Evolutionary conservation across 225 moss, liverwort and hornwort genomes (phyloP).

Genomic region (Polytrichum commune): DNA sequence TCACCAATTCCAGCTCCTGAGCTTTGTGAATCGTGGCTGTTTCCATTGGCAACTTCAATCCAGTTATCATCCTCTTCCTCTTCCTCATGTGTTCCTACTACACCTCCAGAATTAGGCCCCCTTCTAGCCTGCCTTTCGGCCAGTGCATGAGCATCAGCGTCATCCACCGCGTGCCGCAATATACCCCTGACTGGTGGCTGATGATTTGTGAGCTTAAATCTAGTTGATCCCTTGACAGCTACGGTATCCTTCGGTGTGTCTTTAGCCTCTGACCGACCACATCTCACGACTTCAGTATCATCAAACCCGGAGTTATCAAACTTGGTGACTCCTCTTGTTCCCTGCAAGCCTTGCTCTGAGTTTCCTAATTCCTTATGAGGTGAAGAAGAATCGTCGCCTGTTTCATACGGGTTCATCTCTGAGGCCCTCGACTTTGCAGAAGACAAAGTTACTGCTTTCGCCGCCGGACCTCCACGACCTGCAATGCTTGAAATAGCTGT

Average conservation of each 20-base stretch:
- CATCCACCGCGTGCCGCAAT: constrained; percentile 7
- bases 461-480: constrained; percentile 2
- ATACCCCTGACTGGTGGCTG: constrained; percentile 10
- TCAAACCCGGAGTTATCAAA: neutral
- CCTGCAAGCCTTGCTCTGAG: constrained; percentile 14
- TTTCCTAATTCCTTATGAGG: constrained; percentile 6
- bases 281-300: neutral
- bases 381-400: neutral
- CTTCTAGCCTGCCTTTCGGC: constrained; percentile 1
- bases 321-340: constrained; percentile 5
- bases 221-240: neutral
- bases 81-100: constrained; percentile 9
- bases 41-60: constrained; percentile 20
- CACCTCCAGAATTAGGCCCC: constrained; percentile 6
- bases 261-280: neutral
- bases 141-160: no score
- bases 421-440: constrained; percentile 13
- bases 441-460: neutral
- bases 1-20: constrained; percentile 21
- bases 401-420: constrained; percentile 1
- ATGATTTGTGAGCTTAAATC: constrained; percentile 16
- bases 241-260: constrained; percentile 3
- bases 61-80: constrained; percentile 26
- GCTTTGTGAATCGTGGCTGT: constrained; percentile 9
- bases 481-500: constrained; percentile 6